Evolutionary conservation across 257 asterid genomes (phyloP), one percentile per base, ranked within the genome.

Genomic region (Fraxinus excelsior): DNA sequence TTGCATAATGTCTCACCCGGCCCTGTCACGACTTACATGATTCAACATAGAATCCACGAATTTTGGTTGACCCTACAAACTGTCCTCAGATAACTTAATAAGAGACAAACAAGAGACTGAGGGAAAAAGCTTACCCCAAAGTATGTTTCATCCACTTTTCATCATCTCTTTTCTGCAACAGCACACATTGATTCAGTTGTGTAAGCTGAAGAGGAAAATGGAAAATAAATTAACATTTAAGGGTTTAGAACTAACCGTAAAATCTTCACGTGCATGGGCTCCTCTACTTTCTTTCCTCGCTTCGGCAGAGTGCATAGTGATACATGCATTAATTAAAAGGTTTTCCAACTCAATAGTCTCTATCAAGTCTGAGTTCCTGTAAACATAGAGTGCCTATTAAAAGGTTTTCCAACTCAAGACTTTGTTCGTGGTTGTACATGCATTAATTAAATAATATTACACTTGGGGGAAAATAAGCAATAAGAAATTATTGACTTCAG

Each of bases 181-280:
- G 34, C 73, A 75, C 1, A 79, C 76, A 64, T 31, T 31, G 44
- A 78, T 53, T 67, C 74, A 65, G 75, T 78, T 19, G 64, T 53
- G 64, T n/a, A 84, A 9, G 18, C 73, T 65, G 74, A 71, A 67
- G 46, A 51, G 32, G 26, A 34, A 18, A 80, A 23, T 21, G 67
- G 26, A 40, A 44, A 74, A 69, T 13, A n/a, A 0, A 23, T 32
- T 35, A 10, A 46, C 26, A 72, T 38, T 12, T n/a, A 32, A 65
- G 28, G 69, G 56, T 49, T 21, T 9, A 71, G 74, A 80, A 87
- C 95, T 78, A 74, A 96, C 99, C 67, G 97, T 87, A 73, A 93
- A 96, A 88, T 96, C 99, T 89, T 96, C 99, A 72, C 99, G 97
- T 8, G 99, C 99, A 83, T 96, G 99, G 76, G 99, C 98, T 85